phyloP scores from a whole-genome alignment of 1,284 basidiomycete genomes.

The Cystobasidiaceae sp. region DNA sequence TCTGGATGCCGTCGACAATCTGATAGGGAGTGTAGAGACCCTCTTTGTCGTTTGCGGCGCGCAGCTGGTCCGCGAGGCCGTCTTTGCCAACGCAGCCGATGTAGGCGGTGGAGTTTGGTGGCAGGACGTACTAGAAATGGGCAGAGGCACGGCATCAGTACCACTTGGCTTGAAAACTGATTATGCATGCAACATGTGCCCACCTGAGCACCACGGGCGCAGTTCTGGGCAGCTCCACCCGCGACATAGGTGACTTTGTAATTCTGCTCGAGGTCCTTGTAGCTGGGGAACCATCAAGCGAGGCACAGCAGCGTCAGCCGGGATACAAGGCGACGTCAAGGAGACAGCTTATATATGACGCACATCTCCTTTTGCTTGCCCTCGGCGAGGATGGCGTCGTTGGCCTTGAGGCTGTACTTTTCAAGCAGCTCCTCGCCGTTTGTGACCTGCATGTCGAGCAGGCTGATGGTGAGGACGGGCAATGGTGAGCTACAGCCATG shows the following conservation, averaged over 20 bases:
- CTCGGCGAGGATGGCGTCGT: constrained; percentile 94
- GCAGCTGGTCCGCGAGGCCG: constrained; percentile 79
- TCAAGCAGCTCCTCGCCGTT: constrained; percentile 71
- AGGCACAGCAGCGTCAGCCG: background rate
- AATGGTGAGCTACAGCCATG: too few relatives aligned
- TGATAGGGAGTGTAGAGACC: constrained; percentile 85
- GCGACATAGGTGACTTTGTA: constrained; percentile 84
- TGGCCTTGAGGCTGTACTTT: constrained; percentile 88
- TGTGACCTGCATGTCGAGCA: constrained; percentile 49
- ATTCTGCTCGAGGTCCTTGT: constrained; percentile 77
- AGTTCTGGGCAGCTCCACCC: constrained; percentile 94
- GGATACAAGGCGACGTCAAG: constrained; percentile 1
- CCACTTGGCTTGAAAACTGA: background rate
- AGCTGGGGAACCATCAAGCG: too few relatives aligned
- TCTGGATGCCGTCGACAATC: constrained; percentile 78
- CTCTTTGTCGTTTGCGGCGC: constrained; percentile 88
- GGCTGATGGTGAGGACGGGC: constrained; percentile 22
- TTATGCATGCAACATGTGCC: constrained; percentile 48
- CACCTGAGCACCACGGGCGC: constrained; percentile 91
- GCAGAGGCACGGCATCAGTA: background rate
- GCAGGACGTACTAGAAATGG: constrained; percentile 73
- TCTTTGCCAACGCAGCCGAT: constrained; percentile 93
- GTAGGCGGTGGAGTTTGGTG: constrained; percentile 86
- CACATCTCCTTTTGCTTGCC: constrained; percentile 81
- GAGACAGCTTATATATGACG: constrained; percentile 40